phyloP scores from a whole-genome alignment of 163 green algal genomes.

The Prototheca wickerhamii region DNA sequence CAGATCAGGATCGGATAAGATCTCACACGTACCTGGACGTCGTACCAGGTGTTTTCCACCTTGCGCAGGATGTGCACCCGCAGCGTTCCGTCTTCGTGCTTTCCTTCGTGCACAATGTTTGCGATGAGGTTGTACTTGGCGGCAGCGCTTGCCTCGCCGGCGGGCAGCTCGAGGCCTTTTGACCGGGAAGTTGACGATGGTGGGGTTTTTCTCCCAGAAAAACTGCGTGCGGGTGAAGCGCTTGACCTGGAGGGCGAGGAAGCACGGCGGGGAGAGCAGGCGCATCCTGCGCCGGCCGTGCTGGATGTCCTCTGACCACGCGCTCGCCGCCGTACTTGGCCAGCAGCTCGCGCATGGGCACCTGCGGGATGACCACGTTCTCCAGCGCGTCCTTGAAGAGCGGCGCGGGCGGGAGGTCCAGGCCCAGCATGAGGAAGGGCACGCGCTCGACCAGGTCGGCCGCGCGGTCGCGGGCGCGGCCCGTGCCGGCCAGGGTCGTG shows the following conservation, averaged over 20 bases:
- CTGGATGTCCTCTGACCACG: slow-evolving; percentile 71
- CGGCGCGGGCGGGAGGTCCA: slow-evolving; percentile 84
- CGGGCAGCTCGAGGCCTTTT: slow-evolving; percentile 76
- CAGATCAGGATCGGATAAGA: too few species aligned
- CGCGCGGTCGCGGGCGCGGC: slow-evolving; percentile 31
- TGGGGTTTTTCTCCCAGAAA: slow-evolving; percentile 95
- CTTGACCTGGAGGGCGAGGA: slow-evolving; percentile 84
- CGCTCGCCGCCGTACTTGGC: slow-evolving; percentile 82
- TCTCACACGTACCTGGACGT: slow-evolving; percentile 38
- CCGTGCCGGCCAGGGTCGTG: slow-evolving; percentile 67
- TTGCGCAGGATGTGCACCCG: slow-evolving; percentile 73
- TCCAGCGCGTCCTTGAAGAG: slow-evolving; percentile 88
- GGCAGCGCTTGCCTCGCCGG: slow-evolving; percentile 18
- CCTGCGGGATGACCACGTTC: slow-evolving; percentile 95
- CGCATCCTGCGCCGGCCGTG: slow-evolving; percentile 50
- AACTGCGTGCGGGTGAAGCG: slow-evolving; percentile 90
- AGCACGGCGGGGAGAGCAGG: slow-evolving; percentile 72
- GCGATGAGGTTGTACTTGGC: slow-evolving; percentile 80
- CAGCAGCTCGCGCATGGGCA: slow-evolving; percentile 90
- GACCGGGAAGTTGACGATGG: slow-evolving; percentile 96
- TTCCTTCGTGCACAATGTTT: slow-evolving; percentile 90
- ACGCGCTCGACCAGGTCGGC: slow-evolving; percentile 48
- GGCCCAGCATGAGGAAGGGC: slow-evolving; percentile 48
- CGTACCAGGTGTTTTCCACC: slow-evolving; percentile 75
- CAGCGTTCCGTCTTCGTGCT: slow-evolving; percentile 59